Evolutionary conservation across 108 stramenopile species (phyloP).

Genomic region (Seminavis robusta): DNA sequence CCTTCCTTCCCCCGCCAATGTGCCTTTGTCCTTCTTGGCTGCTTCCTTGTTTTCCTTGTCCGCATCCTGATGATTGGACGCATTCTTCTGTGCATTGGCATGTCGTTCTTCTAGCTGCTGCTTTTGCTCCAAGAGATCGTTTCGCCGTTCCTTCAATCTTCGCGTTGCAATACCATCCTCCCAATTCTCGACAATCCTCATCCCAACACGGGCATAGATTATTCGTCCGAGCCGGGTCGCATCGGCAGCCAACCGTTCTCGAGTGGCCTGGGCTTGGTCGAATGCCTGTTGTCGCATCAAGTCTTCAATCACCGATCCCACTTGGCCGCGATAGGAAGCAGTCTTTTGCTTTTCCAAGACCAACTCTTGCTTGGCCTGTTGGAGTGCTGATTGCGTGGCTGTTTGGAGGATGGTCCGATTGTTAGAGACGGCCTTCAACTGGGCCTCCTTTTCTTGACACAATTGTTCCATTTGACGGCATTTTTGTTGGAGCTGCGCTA

Average conservation of each 20-base stretch:
- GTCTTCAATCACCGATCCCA: constrained; percentile 47
- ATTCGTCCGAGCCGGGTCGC: constrained; percentile 78
- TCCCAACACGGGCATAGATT: constrained; percentile 52
- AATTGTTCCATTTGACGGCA: constrained; percentile 26
- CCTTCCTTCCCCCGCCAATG: constrained; percentile 3
- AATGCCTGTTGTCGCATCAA: constrained; percentile 54
- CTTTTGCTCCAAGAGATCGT: constrained; percentile 36
- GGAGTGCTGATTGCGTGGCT: constrained; percentile 49
- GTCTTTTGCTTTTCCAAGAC: constrained; percentile 16
- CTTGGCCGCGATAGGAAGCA: constrained; percentile 11
- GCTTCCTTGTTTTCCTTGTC: not conserved
- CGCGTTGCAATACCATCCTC: constrained; percentile 77
- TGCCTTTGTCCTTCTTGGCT: not conserved
- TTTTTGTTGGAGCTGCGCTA: constrained; percentile 14
- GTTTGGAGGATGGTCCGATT: constrained; percentile 77
- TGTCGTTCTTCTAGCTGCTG: constrained; percentile 32
- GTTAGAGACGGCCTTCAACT: constrained; percentile 63
- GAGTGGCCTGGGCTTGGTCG: constrained; percentile 47
- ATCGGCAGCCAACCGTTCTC: constrained; percentile 66
- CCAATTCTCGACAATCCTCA: constrained; percentile 65
- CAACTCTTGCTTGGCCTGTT: constrained; percentile 40
- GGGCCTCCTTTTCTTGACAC: constrained; percentile 49
- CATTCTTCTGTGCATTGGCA: not conserved
- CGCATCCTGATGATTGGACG: not conserved
- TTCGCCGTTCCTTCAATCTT: constrained; percentile 35